Base-by-base conservation (phyloP, 495 filamentous ascomycete species). In the Staphylotrichum tortipilum region DNA sequence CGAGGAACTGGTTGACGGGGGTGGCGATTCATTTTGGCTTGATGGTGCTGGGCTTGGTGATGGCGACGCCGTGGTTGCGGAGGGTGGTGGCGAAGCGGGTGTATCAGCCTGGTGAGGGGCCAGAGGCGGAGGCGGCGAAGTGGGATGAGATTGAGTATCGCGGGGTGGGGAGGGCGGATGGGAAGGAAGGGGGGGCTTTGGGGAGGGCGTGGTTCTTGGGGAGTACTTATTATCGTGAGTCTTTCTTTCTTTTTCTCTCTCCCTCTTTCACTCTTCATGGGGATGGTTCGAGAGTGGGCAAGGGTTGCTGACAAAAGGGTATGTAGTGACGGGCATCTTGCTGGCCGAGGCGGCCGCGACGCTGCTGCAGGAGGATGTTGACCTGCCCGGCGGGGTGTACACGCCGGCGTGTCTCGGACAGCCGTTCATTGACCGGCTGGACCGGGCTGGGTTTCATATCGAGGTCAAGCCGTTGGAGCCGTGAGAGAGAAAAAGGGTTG, bases 401-500 rank as follows among this genome's bases (percentile, higher is more conserved):
- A 95, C 89, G 1, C 76, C 89, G n/a, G 85, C 87, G n/a, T 85
- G 79, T 33, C 66, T 95, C 31, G 89, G 89, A 0, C 83, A 89
- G 63, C 71, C 73, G 24, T 89, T 79, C 58, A 74, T 92, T 49
- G 82, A 92, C 58, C 76, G 85, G 35, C 61, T 91, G 51, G 71
- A 78, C 12, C 71, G 74, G 41, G 76, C 70, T 12, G 85, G 85
- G 1, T 79, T 87, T 50, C 77, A 68, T 41, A 69, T 87, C 46
- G 79, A 87, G 62, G 71, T 68, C 37, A 71, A 68, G 54, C 58
- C 65, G 3, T 52, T 73, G 39, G 61, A 51, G 30, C 7, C 17
- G 10, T 50, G 31, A 44, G 9, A 22, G 5, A 3, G 3, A 21
- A 14, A 17, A 3, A 28, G 22, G 10, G 15, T 9, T 6, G 24